Conservation (phyloP, 2,329 filamentous ascomycete genomes). For the Diplodia corticola region DNA sequence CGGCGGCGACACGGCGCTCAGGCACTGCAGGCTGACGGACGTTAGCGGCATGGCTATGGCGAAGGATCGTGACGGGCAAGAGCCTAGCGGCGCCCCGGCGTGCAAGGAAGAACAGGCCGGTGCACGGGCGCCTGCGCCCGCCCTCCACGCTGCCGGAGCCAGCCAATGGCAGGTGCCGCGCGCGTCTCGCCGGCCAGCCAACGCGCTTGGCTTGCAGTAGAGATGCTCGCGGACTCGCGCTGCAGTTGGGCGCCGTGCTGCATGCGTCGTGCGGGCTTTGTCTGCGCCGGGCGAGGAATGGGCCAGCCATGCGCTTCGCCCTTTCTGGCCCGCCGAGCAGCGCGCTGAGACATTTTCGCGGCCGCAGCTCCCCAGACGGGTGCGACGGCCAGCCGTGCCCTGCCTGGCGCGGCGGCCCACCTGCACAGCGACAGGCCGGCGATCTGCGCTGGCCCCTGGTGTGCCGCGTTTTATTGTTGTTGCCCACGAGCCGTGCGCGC, state of each 20-base stretch:
- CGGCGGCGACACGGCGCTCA: conserved; percentile 18
- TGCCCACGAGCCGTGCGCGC: conserved; percentile 13
- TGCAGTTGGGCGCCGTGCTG: conserved; percentile 17
- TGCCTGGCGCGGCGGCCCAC: background rate
- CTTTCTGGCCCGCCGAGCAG: background rate
- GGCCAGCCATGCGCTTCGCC: conserved; percentile 7
- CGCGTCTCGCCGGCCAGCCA: conserved; percentile 12
- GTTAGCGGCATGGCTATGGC: conserved; percentile 20
- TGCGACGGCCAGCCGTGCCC: background rate
- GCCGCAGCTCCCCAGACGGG: background rate
- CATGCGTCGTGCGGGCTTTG: conserved; percentile 19
- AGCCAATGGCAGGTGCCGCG: conserved; percentile 9
- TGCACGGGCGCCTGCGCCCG: background rate
- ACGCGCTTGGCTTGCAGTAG: conserved; percentile 17
- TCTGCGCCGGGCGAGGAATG: conserved; percentile 4
- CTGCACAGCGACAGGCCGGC: background rate
- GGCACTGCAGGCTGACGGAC: conserved; percentile 20
- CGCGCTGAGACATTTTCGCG: background rate
- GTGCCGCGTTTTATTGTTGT: background rate
- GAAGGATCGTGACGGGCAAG: too few relatives aligned
- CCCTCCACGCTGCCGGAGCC: background rate
- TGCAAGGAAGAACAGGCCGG: conserved; percentile 17
- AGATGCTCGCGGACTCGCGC: conserved; percentile 8
- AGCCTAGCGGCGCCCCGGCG: conserved; percentile 9
- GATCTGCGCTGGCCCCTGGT: background rate